phyloP scores from a whole-genome alignment of 306 rosid species.

The Glycine latifolia region DNA sequence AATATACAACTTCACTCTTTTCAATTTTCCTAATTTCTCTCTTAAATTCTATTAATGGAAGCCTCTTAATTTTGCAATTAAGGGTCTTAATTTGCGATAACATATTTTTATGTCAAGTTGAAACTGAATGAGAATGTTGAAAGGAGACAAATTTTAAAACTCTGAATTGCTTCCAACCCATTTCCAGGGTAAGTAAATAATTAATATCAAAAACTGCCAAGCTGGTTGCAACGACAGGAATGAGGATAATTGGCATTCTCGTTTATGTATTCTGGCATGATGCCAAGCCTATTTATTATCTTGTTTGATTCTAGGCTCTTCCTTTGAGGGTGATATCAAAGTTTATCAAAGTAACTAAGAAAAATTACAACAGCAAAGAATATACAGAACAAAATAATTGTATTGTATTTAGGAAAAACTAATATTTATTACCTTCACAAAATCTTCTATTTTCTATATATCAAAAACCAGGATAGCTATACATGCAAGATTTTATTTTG shows the following conservation, averaged over 20 bases:
- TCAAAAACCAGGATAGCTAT: neutral
- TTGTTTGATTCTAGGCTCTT: slow-evolving; percentile 11
- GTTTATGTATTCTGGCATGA: neutral
- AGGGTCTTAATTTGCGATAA: neutral
- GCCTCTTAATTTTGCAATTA: neutral
- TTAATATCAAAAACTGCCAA: neutral
- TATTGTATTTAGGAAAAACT: neutral
- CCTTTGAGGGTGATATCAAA: neutral
- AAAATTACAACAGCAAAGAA: neutral
- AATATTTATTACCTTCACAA: slow-evolving; percentile 15
- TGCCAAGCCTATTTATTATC: neutral
- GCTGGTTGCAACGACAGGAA: neutral
- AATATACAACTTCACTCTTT: too few relatives aligned
- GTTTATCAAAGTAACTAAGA: slow-evolving; percentile 11
- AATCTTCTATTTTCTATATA: slow-evolving; percentile 22
- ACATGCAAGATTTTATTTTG: slow-evolving; percentile 27
- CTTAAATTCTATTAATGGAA: neutral
- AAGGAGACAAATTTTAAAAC: neutral
- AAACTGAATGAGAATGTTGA: neutral
- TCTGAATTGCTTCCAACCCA: slow-evolving; percentile 16
- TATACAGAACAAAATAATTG: neutral
- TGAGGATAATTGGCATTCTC: neutral
- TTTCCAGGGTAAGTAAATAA: neutral
- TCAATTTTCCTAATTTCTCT: too few relatives aligned
- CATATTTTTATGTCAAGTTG: neutral